phyloP scores from a whole-genome alignment of 1,139 yeast genomes.

The Zygosaccharomyces pseudobailii region DNA sequence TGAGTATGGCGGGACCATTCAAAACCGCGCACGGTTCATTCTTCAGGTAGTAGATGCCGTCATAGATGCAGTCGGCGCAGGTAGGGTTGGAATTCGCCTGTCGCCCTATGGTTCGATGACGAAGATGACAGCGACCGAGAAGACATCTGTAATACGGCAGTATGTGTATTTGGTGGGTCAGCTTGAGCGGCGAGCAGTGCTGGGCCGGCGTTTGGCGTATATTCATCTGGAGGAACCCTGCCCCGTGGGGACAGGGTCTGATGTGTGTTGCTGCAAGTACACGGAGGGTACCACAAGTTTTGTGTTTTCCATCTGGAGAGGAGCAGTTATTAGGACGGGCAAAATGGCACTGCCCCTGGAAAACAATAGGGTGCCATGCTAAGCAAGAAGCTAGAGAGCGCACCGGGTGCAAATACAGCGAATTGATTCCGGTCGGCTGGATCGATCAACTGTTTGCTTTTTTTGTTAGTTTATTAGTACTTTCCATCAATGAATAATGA shows the following conservation, averaged over 20 bases:
- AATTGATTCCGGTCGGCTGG: not conserved
- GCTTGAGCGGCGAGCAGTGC: slow-evolving; percentile 31
- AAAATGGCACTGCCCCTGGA: not conserved
- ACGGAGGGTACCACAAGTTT: slow-evolving; percentile 24
- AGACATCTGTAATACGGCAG: slow-evolving; percentile 27
- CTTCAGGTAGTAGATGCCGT: slow-evolving; percentile 34
- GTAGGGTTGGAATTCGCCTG: slow-evolving; percentile 33
- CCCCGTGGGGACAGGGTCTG: slow-evolving; percentile 1
- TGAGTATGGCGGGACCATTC: slow-evolving; percentile 41
- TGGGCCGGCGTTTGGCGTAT: slow-evolving; percentile 42
- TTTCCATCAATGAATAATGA: not conserved
- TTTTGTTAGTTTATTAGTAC: not conserved
- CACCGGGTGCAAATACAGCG: not conserved
- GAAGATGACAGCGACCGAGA: slow-evolving; percentile 20
- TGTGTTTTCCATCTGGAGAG: slow-evolving; percentile 37
- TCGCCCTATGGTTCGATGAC: slow-evolving; percentile 31
- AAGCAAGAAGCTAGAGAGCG: too few relatives aligned
- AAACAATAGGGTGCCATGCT: too few relatives aligned
- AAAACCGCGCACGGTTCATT: slow-evolving; percentile 35
- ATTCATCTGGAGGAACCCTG: slow-evolving; percentile 45
- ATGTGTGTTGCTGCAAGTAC: slow-evolving; percentile 5
- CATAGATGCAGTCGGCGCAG: slow-evolving; percentile 28
- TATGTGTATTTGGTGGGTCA: slow-evolving; percentile 33
- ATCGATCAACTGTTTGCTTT: not conserved
- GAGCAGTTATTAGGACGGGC: slow-evolving; percentile 15